phyloP scores from a whole-genome alignment of 805 yeast genomes.

The Sungouiozyma ichnusensis region DNA sequence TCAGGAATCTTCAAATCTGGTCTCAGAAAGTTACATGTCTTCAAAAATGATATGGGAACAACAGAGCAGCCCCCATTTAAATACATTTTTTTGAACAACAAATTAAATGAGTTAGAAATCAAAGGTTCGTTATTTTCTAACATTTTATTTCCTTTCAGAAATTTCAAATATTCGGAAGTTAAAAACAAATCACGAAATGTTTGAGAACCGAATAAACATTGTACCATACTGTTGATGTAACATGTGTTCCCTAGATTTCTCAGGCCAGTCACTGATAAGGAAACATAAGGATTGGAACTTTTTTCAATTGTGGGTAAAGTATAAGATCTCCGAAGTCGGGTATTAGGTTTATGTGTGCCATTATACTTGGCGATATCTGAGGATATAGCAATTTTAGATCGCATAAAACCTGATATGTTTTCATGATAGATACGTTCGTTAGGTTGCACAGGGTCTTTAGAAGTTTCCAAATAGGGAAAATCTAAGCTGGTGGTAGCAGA shows the following conservation, averaged over 20 bases:
- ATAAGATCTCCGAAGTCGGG: conserved; percentile 4
- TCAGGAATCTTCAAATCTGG: conserved; percentile 61
- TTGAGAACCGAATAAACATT: conserved; percentile 49
- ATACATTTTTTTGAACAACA: conserved; percentile 47
- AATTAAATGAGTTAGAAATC: conserved; percentile 39
- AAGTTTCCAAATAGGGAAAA: neutral
- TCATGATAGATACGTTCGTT: neutral
- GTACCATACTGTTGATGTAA: conserved; percentile 65
- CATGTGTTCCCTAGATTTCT: conserved; percentile 65
- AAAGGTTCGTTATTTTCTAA: conserved; percentile 2
- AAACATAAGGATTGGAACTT: conserved; percentile 31
- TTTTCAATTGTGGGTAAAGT: conserved; percentile 32
- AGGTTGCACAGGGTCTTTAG: neutral
- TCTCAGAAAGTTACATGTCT: conserved; percentile 39
- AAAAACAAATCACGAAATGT: conserved; percentile 41
- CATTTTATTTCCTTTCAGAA: conserved; percentile 26
- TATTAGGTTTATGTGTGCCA: neutral
- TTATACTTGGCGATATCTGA: neutral
- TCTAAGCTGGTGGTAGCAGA: neutral
- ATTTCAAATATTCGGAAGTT: conserved; percentile 35
- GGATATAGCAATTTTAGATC: neutral
- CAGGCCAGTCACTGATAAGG: conserved; percentile 48
- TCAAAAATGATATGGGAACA: conserved; percentile 54
- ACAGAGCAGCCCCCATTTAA: conserved; percentile 50
- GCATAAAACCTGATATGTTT: neutral